Percentiles rank a stretch among this genome's conserved stretches.
Conservation (phyloP, 2,329 filamentous ascomycete genomes). For the Elsinoe necatrix region DNA sequence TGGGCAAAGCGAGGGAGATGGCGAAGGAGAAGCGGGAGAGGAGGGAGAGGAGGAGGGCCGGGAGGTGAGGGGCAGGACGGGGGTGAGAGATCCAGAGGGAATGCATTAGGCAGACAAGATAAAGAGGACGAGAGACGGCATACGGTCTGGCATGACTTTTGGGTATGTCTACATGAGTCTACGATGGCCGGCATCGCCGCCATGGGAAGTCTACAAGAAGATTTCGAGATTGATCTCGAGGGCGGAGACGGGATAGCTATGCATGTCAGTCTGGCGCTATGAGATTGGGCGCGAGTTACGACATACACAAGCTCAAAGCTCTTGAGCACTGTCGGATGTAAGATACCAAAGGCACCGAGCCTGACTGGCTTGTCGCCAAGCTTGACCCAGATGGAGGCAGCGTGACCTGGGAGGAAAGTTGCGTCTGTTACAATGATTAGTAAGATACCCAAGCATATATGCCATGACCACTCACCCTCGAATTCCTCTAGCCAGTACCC, state of each 20-base stretch:
- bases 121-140: neutral
- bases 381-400: conserved; percentile 73
- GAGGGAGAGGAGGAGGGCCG: conserved; percentile 25
- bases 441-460: neutral
- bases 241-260: conserved; percentile 73
- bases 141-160: neutral
- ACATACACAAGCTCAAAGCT: conserved; percentile 71
- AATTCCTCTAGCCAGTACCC: conserved; percentile 90
- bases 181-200: neutral
- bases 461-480: conserved; percentile 48
- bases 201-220: conserved; percentile 55
- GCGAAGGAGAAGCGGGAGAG: conserved; percentile 31
- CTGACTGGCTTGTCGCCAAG: conserved; percentile 61
- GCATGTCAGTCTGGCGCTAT: conserved; percentile 34
- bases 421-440: conserved; percentile 45
- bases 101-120: too few species aligned
- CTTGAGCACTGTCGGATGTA: conserved; percentile 87
- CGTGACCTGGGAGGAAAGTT: conserved; percentile 86
- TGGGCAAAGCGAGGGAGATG: conserved; percentile 35
- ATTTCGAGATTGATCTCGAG: conserved; percentile 91
- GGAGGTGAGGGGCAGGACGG: neutral
- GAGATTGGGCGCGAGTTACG: conserved; percentile 17
- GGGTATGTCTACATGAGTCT: neutral
- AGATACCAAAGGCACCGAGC: conserved; percentile 85
- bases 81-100: too few species aligned